Evolutionary conservation across 345 rosid species (phyloP).

Genomic region (Laguncularia racemosa): DNA sequence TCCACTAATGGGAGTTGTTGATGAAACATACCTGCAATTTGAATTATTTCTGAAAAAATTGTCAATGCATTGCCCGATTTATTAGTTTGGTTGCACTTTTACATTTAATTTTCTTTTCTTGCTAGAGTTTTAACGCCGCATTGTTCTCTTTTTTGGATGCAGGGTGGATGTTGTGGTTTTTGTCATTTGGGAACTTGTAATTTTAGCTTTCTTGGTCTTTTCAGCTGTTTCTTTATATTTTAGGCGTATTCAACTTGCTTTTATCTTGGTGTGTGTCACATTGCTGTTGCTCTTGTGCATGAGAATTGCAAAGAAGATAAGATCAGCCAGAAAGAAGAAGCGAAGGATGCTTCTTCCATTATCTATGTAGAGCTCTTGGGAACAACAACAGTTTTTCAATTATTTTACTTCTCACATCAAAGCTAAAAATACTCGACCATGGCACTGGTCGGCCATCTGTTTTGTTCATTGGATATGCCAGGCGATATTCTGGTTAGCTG

Average conservation of each 20-base stretch:
- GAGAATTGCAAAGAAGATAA: slow-evolving; percentile 81
- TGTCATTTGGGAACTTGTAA: slow-evolving; percentile 88
- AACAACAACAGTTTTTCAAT: neutral
- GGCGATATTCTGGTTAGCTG: too few species aligned
- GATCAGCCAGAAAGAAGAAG: slow-evolving; percentile 76
- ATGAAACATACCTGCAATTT: too few species aligned
- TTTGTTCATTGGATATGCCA: too few species aligned
- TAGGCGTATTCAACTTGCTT: slow-evolving; percentile 60
- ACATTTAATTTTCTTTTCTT: neutral
- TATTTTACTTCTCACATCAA: too few species aligned
- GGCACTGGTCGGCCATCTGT: too few species aligned
- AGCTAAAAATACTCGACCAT: too few species aligned
- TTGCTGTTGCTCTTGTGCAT: slow-evolving; percentile 73
- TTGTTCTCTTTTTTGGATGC: slow-evolving; percentile 21
- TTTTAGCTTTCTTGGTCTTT: slow-evolving; percentile 82
- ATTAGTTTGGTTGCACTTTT: neutral
- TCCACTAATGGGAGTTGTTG: too few species aligned
- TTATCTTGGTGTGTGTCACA: slow-evolving; percentile 59
- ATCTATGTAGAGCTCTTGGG: slow-evolving; percentile 49
- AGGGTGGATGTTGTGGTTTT: slow-evolving; percentile 90
- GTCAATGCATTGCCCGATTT: neutral
- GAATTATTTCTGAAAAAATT: too few species aligned
- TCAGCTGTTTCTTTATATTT: slow-evolving; percentile 91
- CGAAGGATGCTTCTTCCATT: slow-evolving; percentile 98
- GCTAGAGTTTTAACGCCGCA: neutral